Base-by-base conservation (phyloP, 768 basidiomycete species). In the Termitomyces sp. region DNA sequence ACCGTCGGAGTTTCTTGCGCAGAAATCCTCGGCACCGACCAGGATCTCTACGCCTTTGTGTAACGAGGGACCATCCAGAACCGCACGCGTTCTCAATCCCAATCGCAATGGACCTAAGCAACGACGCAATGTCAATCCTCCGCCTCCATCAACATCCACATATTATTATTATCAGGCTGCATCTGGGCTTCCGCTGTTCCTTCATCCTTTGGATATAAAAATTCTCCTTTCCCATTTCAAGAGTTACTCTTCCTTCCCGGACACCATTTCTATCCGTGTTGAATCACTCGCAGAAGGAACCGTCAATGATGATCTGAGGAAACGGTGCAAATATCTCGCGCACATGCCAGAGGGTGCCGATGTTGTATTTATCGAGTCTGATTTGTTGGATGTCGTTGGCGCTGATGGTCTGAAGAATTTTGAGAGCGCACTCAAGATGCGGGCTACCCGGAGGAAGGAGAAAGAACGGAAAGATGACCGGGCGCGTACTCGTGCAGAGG, bases 111-210 rank as follows among this genome's bases (percentile, higher is more conserved):
- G 62, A 46, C 80, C 79, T 34, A 79, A 80, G 54, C 84, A 84
- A 51, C 83, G 90, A 28, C 81, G 83, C 55, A 93, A 93, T 66
- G 69, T 93, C 60, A 93, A 93, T 63, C 89, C 90, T 1, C 90
- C 89, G 2, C 90, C 91, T 2, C 90, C 88, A 17, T 89, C 90
- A 17, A 88, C 90, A 15, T 88, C 91, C 10, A 88, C 92, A 9
- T 99, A 96, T 72, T 94, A 89, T 67, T 99, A 89, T 71, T 99
- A 98, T 68, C 97, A 98, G 68, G 89, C 93, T 17, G 84, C 92
- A 0, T 90, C 91, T 1, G 97, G 97, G 12, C 77, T 90, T 54
- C 89, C 93, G 10, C 79, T 97, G 61, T 99, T 90, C 76, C 82
- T 99, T 11, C 93, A 97, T 64, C 96, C 96, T 2, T 80, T 99